Evolutionary conservation across 2,329 filamentous ascomycete species (phyloP), one percentile per base, ranked within the genome.

Genomic region (Epichloe hybrida): DNA sequence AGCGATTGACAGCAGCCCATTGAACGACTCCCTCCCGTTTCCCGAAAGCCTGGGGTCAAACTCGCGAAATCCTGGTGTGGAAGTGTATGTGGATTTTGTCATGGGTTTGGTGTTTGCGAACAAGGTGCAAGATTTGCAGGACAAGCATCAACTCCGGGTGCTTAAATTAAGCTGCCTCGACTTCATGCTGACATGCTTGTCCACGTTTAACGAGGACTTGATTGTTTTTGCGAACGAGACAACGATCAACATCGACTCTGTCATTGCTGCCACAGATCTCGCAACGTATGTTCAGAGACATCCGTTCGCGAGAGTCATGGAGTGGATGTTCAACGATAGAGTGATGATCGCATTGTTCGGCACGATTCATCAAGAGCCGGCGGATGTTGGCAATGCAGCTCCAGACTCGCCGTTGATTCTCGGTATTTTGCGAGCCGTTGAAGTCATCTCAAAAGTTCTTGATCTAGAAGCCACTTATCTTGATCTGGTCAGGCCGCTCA

Each of bases 281-380:
- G 80, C 82, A 47, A 77, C 79, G 5, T 99, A 98, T 63, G 81
- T 93, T 52, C 80, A 82, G 23, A 77, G 95, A 49, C 94, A 98
- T 68, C 91, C 94, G 0, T 98, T 97, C 61, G 83, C 87, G 3
- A 81, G 94, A 53, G 84, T 95, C 15, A 96, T 97, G 86, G 93
- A 98, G 63, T 97, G 93, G 89, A 80, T 98, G 68, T 95, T 95
- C 67, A 96, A 95, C 62, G 88, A 94, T 61, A 88, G 85, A 56
- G 87, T 96, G 21, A 80, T 95, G 59, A 79, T 79, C 56, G 80
- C 84, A 13, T 69, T 98, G 2, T 91, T 96, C 65, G 76, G 80
- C 51, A 80, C 85, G 11, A 80, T 93, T 34, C 86, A 91, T 57
- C 84, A 94, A 63, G 80, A 91, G 57, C 70, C 84, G 15, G 72